Evolutionary conservation across 805 yeast species (phyloP), one percentile per base, ranked within the genome.

Genomic region (Schizosaccharomyces octosporus): DNA sequence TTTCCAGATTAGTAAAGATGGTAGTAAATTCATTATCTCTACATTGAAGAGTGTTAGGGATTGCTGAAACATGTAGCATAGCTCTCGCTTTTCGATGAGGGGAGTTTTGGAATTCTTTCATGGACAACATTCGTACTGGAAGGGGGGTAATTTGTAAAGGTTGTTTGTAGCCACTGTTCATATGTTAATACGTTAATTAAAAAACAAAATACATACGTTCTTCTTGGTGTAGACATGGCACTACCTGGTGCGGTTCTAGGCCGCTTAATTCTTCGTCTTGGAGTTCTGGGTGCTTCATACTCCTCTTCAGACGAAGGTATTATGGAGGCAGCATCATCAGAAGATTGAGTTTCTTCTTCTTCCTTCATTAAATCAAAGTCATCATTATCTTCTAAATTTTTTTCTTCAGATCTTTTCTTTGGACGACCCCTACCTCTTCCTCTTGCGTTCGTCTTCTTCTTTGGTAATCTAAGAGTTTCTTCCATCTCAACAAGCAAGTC

Each of bases 1-100:
- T 76, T 66, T 87, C 88, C 3, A 93, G 69, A 54, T 81, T 80
- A 55, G 79, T 68, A 69, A 82, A 86, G 4, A 93, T 73, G 62
- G 81, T 78, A 9, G 82, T 79, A 68, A 84, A 88, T 69, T 93
- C 95, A 24, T 79, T 78, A 64, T 87, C 97, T 62, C 98, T 77
- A 62, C 97, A 88, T 0, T 96, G 96, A 45, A 90, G 73, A 1
- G 81, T 68, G 1, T 75, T 74, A 3, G 78, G 77, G 4, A 74
- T 72, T 41, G 73, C 66, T 1, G 75, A 66, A 1, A 69, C 69
- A 61, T 73, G 76, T 11, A 73, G 66, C 41, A 63, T 62, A 2
- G 66, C 64, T 32, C 73, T 64, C 1, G 73, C 74, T 11, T 60
- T 54, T 24, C 55, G 58, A 45, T 65, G 64, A 4, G 67, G 67